These are phyloP conservation scores for Stevia rebaudiana DNA, from an alignment of 140 eudicot genomes.

Conservation along the genomic window DNA sequence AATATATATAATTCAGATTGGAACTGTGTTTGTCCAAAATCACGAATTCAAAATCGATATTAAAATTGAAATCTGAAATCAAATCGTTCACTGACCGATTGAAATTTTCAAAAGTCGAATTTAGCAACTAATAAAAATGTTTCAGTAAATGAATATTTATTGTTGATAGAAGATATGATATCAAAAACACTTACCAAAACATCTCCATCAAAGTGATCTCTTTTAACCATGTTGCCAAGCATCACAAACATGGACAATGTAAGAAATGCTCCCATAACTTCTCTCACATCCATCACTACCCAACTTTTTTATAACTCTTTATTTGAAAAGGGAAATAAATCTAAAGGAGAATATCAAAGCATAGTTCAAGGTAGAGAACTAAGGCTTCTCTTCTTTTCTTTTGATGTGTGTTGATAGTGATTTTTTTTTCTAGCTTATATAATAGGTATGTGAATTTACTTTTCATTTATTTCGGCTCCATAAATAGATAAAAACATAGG, in stretches of 20 bases:
- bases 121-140: too few species aligned
- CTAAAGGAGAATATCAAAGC: conserved; percentile 11
- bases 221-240: conserved; percentile 76
- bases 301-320: not conserved
- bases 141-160: not conserved
- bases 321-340: conserved; percentile 12
- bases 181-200: conserved; percentile 37
- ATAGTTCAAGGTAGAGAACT: conserved; percentile 8
- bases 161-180: not conserved
- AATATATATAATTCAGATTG: too few species aligned
- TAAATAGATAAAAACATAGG: conserved; percentile 21
- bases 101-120: too few species aligned
- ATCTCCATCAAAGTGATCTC: conserved; percentile 59
- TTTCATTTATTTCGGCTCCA: conserved; percentile 7
- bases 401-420: conserved; percentile 4
- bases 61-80: too few species aligned
- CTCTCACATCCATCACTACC: conserved; percentile 45
- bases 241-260: conserved; percentile 77
- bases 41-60: too few species aligned
- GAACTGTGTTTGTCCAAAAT: too few species aligned
- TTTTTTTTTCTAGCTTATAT: conserved; percentile 19
- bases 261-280: conserved; percentile 61
- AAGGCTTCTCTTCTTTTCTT: conserved; percentile 5
- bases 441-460: conserved; percentile 19
- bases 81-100: too few species aligned